Base-by-base conservation (phyloP, 352 stramenopile species). In the Phytophthora meadii region DNA sequence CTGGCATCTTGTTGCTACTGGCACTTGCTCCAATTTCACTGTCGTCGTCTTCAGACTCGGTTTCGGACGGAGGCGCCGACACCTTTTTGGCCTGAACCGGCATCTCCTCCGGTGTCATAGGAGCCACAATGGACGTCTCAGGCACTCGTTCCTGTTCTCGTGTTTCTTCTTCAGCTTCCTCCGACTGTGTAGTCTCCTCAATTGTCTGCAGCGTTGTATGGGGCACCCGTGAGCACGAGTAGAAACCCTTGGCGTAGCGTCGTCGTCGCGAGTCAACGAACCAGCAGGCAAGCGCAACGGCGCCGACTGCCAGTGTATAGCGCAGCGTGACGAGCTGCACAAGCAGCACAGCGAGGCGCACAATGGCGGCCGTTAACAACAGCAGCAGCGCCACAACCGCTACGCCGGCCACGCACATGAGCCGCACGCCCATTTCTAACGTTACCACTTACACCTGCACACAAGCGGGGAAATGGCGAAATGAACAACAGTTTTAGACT, bases 41-140 rank as follows among this genome's bases (percentile, higher is more conserved):
- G 6, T 88, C 76, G 34, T 84, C 78, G 41, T 87, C 78, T 40
- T 87, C 78, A 5, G 76, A 84, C 54, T 87, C 78, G 25, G 78
- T 87, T 61, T 82, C 70, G 12, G 78, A 87, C n/a, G 75, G 66
- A 30, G 66, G 66, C 10, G 59, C 52, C 37, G 61, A 39, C 32
- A 58, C 48, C 49, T 73, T 61, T 28, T 76, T 66, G 19, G 63
- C 19, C 19, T 47, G 39, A 49, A 61, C 56, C 42, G 55, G 62
- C 10, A 66, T 11, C 22, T 47, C 37, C 45, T 69, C 32, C 2
- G 30, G 52, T 14, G 71, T 22, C 49, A 63, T 41, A 9, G 57
- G 50, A 9, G 53, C 48, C 42, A 57, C 44, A 4, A 34, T 17
- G n/a, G 46, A 47, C 11, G 47, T 51, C 52, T 34, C 41, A 9